Conservation (phyloP, 2,329 filamentous ascomycete species). For the Fulvia fulva region DNA sequence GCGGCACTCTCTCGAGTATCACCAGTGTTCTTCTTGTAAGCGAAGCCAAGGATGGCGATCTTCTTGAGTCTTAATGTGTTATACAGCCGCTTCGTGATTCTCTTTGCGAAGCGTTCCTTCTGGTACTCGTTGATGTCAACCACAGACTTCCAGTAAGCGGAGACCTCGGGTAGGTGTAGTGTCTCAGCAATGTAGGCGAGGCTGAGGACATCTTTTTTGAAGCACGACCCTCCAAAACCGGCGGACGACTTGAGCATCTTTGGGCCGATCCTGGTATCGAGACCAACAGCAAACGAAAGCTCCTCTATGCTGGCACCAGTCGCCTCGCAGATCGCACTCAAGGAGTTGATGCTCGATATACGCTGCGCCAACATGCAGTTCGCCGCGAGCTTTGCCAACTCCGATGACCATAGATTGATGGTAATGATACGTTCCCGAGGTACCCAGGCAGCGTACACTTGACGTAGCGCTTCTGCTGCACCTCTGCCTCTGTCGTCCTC, state of each 20-base stretch:
- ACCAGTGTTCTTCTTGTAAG: conserved; percentile 75
- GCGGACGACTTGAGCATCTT: conserved; percentile 71
- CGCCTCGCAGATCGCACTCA: conserved; percentile 74
- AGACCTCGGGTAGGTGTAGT: conserved; percentile 66
- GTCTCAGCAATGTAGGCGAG: conserved; percentile 70
- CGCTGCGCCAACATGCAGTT: conserved; percentile 79
- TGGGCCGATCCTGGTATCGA: conserved; percentile 65
- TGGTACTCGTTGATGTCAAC: conserved; percentile 75
- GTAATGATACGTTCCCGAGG: conserved; percentile 63
- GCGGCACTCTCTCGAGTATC: conserved; percentile 70
- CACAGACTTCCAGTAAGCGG: conserved; percentile 70
- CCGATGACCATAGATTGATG: conserved; percentile 72
- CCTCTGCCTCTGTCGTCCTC: conserved; percentile 56
- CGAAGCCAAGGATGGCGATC: conserved; percentile 67
- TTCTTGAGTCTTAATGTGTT: conserved; percentile 68
- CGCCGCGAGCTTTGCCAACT: conserved; percentile 72
- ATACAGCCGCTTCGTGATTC: conserved; percentile 64
- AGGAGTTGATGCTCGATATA: conserved; percentile 75
- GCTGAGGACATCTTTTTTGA: conserved; percentile 74
- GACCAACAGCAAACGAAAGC: conserved; percentile 62
- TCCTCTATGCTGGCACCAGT: conserved; percentile 73
- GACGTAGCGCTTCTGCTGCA: conserved; percentile 61
- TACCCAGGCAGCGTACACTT: conserved; percentile 70
- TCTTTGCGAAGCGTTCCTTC: conserved; percentile 62
- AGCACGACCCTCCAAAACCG: conserved; percentile 77